These are phyloP conservation scores for Galerina sulciceps DNA, from an alignment of 768 basidiomycete genomes.

Conservation along the genomic window DNA sequence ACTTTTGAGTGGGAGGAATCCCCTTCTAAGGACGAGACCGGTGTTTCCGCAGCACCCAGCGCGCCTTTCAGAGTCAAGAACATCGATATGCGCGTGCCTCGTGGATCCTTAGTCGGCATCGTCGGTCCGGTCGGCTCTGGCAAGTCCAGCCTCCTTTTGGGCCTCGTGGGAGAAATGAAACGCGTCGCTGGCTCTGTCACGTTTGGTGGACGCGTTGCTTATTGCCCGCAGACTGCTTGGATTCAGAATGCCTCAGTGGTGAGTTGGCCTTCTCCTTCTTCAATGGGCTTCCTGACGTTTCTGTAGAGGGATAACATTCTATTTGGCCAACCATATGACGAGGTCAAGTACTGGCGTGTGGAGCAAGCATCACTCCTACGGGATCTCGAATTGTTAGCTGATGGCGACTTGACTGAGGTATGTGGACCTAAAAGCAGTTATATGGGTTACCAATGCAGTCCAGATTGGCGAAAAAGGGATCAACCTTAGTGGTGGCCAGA, in stretches of 20 bases:
- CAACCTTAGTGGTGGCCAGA: constrained; percentile 70
- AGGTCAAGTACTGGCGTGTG: constrained; percentile 67
- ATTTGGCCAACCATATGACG: constrained; percentile 69
- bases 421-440: constrained; percentile 7
- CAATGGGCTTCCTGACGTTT: not conserved
- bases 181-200: constrained; percentile 51
- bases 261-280: constrained; percentile 13
- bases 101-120: constrained; percentile 64
- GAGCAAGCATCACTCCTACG: constrained; percentile 61
- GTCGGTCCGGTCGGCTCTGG: constrained; percentile 75
- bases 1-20: constrained; percentile 67
- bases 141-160: constrained; percentile 64
- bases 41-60: not conserved
- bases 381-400: constrained; percentile 67
- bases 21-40: not conserved
- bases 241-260: constrained; percentile 73
- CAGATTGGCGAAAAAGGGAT: constrained; percentile 78
- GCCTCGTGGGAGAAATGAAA: constrained; percentile 75
- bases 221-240: constrained; percentile 78
- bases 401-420: constrained; percentile 77
- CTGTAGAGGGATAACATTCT: constrained; percentile 64
- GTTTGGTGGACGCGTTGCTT: constrained; percentile 69
- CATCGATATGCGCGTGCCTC: constrained; percentile 54
- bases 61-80: constrained; percentile 55
- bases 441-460: not conserved